phyloP scores from a whole-genome alignment of 2,329 filamentous ascomycete species.

The Trichoderma brevicompactum region DNA sequence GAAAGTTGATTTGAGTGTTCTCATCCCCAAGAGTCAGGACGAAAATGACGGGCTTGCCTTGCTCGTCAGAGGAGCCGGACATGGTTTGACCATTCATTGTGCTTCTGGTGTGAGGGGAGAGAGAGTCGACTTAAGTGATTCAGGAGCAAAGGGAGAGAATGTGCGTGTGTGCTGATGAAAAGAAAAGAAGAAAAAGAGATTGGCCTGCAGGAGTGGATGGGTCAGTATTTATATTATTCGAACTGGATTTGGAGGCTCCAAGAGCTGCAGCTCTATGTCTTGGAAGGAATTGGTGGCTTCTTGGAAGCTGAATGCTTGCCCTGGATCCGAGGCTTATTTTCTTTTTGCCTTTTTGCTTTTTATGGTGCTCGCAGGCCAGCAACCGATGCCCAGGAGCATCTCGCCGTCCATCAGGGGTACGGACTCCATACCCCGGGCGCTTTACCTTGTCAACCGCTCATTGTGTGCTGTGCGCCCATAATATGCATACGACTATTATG shows the following conservation, averaged over 20 bases:
- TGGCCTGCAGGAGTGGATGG: background rate
- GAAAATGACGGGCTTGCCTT: constrained; percentile 22
- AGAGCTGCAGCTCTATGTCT: too few relatives aligned
- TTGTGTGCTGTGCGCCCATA: constrained; percentile 12
- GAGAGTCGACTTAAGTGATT: background rate
- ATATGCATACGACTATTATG: constrained; percentile 13
- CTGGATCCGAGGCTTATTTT: background rate
- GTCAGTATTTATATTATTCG: constrained; percentile 6
- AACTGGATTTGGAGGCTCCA: background rate
- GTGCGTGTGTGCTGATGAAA: background rate
- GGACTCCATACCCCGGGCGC: background rate
- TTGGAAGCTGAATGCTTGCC: too few relatives aligned
- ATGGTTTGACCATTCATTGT: background rate
- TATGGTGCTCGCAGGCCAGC: background rate
- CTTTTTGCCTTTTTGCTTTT: background rate
- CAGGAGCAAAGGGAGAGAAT: background rate
- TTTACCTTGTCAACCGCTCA: background rate
- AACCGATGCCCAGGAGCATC: background rate
- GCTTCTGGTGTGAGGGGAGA: background rate
- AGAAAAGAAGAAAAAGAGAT: background rate
- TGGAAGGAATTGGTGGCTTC: too few relatives aligned
- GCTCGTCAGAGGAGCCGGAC: constrained; percentile 36
- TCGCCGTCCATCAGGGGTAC: background rate
- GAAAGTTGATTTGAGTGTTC: constrained; percentile 6
- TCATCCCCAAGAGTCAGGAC: constrained; percentile 22